Evolutionary conservation across 345 rosid species (phyloP).

Genomic region (Carallia brachiata): DNA sequence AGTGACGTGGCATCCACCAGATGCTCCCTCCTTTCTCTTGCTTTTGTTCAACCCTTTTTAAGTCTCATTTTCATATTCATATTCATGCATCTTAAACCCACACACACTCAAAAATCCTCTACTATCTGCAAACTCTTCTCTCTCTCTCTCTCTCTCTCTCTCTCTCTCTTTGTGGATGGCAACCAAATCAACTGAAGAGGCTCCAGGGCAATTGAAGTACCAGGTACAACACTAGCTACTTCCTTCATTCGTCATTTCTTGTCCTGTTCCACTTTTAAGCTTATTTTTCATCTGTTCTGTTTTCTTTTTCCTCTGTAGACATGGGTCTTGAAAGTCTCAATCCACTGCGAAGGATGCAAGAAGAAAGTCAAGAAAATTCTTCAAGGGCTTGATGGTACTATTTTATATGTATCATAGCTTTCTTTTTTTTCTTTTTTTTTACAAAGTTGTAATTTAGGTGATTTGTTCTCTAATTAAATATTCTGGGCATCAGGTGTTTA

Average conservation of each 20-base stretch:
- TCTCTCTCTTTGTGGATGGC: conserved; percentile 33
- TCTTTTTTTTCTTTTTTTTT: not conserved
- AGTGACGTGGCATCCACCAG: conserved; percentile 28
- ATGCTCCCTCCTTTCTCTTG: not conserved
- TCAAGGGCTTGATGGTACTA: conserved; percentile 56
- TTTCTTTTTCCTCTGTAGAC: conserved; percentile 31
- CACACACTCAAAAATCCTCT: conserved; percentile 3
- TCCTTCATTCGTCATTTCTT: not conserved
- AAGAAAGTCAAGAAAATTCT: conserved; percentile 69
- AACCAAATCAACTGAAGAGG: conserved; percentile 32
- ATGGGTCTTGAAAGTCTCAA: conserved; percentile 59
- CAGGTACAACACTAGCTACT: conserved; percentile 27
- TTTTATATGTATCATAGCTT: not conserved
- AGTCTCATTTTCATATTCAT: not conserved
- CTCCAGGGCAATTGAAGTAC: conserved; percentile 36
- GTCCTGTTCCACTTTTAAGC: not conserved
- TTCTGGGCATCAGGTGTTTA: conserved; percentile 58
- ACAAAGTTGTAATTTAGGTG: not conserved
- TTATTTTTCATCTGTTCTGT: not conserved
- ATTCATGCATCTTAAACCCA: not conserved
- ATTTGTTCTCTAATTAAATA: not conserved
- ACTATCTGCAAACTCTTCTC: not conserved
- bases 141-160: conserved; percentile 11
- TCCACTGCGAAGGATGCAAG: conserved; percentile 79
- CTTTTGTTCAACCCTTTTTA: not conserved